Conservation (phyloP, 805 yeast species). For the Hagleromyces aurorensis region DNA sequence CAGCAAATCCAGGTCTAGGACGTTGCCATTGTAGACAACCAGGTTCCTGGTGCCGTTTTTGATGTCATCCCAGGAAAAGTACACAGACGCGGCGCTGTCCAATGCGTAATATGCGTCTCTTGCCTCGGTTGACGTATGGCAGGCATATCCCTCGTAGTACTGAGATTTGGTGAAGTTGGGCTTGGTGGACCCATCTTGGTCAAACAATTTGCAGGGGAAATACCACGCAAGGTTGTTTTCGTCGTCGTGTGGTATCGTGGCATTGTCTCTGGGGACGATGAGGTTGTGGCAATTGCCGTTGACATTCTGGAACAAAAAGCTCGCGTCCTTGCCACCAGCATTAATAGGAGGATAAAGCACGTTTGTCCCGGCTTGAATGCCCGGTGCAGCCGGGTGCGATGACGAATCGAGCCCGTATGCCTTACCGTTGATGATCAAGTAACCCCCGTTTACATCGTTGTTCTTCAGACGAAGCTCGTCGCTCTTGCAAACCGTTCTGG, state of each 20-base stretch:
- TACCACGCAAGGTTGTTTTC: conserved; percentile 80
- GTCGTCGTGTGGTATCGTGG: conserved; percentile 60
- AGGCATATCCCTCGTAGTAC: conserved; percentile 80
- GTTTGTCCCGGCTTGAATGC: conserved; percentile 62
- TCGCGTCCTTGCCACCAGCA: conserved; percentile 84
- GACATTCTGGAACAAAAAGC: conserved; percentile 82
- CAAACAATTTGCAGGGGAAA: conserved; percentile 78
- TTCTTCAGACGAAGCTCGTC: conserved; percentile 44
- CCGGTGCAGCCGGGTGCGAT: conserved; percentile 76
- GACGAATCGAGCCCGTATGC: conserved; percentile 66
- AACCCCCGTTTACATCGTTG: conserved; percentile 49
- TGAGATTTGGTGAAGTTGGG: conserved; percentile 50
- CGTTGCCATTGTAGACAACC: conserved; percentile 84
- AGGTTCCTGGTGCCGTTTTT: conserved; percentile 60
- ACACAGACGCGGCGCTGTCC: conserved; percentile 62
- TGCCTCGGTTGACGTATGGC: conserved; percentile 71
- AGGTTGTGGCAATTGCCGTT: conserved; percentile 82
- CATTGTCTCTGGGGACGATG: conserved; percentile 59
- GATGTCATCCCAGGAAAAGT: conserved; percentile 86
- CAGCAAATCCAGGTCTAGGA: conserved; percentile 70
- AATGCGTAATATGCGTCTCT: conserved; percentile 59
- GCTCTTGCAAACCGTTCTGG: conserved; percentile 66
- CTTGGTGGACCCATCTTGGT: conserved; percentile 61
- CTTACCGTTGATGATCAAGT: conserved; percentile 73
- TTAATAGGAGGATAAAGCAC: conserved; percentile 75